These are phyloP conservation scores for Cyberlindnera japonica DNA, from an alignment of 805 yeast species.

Conservation along the genomic window DNA sequence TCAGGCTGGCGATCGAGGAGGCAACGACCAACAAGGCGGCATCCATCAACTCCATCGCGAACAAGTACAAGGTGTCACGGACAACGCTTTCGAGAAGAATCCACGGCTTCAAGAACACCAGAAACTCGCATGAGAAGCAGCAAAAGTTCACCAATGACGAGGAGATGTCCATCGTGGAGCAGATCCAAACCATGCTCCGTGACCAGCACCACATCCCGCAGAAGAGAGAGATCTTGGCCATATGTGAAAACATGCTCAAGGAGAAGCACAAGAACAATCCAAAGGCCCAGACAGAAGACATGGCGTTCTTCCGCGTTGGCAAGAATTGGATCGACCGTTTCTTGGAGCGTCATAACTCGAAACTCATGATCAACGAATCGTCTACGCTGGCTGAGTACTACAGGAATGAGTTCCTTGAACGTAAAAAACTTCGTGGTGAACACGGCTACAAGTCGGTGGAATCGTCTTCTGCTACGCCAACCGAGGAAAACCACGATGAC, in stretches of 20 bases:
- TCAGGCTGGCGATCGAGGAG: conserved; percentile 28
- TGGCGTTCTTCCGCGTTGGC: conserved; percentile 25
- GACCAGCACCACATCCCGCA: conserved; percentile 25
- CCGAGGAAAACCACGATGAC: conserved; percentile 10
- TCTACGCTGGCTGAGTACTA: conserved; percentile 27
- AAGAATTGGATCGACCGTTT: conserved; percentile 31
- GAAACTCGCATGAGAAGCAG: conserved; percentile 29
- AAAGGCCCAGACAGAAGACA: conserved; percentile 9
- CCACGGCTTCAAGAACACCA: conserved; percentile 29
- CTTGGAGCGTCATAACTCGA: conserved; percentile 28
- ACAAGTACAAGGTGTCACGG: conserved; percentile 26
- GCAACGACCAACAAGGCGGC: conserved; percentile 26
- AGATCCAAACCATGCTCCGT: conserved; percentile 22
- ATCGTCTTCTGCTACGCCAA: conserved; percentile 15
- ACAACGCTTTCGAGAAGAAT: conserved; percentile 29
- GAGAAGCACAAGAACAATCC: conserved; percentile 20
- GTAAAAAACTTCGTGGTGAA: conserved; percentile 25
- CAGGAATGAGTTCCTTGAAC: conserved; percentile 26
- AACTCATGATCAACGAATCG: conserved; percentile 21
- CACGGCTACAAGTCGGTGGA: conserved; percentile 16
- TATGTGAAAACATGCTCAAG: conserved; percentile 25
- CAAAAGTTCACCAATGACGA: conserved; percentile 29
- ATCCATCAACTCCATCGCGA: conserved; percentile 29
- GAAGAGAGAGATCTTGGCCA: conserved; percentile 24
- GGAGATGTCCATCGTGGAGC: conserved; percentile 21